phyloP scores from a whole-genome alignment of 73 alveolate genomes.

The Paramecium sexaurelia region DNA sequence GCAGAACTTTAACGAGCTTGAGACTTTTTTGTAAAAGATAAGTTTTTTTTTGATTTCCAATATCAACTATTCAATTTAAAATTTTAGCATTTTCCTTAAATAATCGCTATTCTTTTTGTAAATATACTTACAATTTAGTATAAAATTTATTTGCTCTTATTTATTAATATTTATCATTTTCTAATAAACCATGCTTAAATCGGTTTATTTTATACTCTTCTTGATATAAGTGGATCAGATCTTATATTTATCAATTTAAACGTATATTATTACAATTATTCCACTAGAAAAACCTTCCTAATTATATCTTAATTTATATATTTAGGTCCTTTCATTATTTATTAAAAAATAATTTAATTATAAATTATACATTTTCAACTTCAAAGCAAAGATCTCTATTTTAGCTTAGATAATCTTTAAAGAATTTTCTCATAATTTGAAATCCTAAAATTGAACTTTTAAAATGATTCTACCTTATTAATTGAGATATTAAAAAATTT shows the following conservation, averaged over 20 bases:
- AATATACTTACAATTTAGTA: conserved; percentile 32
- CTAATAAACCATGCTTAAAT: background rate
- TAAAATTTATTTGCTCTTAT: conserved; percentile 49
- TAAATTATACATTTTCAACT: background rate
- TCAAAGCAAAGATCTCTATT: too few species aligned
- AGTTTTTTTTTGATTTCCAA: conserved; percentile 24
- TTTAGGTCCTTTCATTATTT: conserved; percentile 55
- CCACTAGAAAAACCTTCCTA: background rate
- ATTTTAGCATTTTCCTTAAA: conserved; percentile 53
- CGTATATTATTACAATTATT: background rate
- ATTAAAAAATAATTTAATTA: background rate
- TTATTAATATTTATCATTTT: conserved; percentile 43
- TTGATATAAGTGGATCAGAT: conserved; percentile 38
- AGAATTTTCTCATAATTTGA: too few species aligned
- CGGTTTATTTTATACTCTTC: background rate
- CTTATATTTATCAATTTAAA: background rate
- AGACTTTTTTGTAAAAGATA: background rate
- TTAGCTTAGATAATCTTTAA: too few species aligned
- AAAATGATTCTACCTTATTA: too few species aligned
- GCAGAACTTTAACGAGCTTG: conserved; percentile 46
- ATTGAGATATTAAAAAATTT: too few species aligned
- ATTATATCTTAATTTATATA: conserved; percentile 3
- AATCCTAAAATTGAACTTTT: too few species aligned
- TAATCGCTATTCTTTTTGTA: background rate
- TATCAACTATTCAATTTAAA: conserved; percentile 17